phyloP scores from a whole-genome alignment of 2,329 filamentous ascomycete genomes.

The Knoxdaviesia proteae region DNA sequence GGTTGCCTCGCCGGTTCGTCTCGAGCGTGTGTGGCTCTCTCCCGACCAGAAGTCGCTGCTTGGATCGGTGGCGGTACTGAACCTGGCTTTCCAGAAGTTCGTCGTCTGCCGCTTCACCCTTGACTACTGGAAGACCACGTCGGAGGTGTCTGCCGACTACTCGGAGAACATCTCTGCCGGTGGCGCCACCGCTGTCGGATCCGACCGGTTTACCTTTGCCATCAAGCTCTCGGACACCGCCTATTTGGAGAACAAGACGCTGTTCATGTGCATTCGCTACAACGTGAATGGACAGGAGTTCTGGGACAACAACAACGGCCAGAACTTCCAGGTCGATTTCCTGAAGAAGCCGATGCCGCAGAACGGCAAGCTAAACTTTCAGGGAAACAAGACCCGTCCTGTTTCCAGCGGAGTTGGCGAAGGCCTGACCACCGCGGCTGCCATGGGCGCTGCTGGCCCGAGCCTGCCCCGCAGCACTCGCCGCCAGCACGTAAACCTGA shows the following conservation, averaged over 20 bases:
- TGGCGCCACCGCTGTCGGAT: slow-evolving; percentile 8
- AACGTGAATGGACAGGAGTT: slow-evolving; percentile 63
- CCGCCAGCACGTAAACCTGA: slow-evolving; percentile 12
- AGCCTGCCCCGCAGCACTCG: slow-evolving; percentile 49
- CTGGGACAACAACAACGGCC: slow-evolving; percentile 81
- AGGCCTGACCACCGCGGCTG: too few species aligned
- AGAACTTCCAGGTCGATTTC: slow-evolving; percentile 93
- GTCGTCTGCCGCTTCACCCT: slow-evolving; percentile 89
- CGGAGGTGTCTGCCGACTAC: slow-evolving; percentile 80
- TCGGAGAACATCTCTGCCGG: slow-evolving; percentile 27
- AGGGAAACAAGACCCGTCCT: slow-evolving; percentile 13
- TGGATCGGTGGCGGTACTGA: slow-evolving; percentile 67
- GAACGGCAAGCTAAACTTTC: slow-evolving; percentile 32
- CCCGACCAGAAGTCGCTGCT: slow-evolving; percentile 70
- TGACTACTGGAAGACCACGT: slow-evolving; percentile 97
- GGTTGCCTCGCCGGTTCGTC: slow-evolving; percentile 44
- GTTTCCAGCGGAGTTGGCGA: background rate
- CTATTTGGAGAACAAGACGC: slow-evolving; percentile 77
- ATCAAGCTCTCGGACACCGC: slow-evolving; percentile 83
- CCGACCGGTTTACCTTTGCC: slow-evolving; percentile 79
- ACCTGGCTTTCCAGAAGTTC: slow-evolving; percentile 72
- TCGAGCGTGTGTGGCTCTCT: slow-evolving; percentile 77
- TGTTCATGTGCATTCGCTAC: slow-evolving; percentile 85
- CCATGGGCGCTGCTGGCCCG: slow-evolving; percentile 10
- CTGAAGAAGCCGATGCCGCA: slow-evolving; percentile 50